Base-by-base conservation (phyloP, 2,329 filamentous ascomycete species). In the Clarireedia homoeocarpa region DNA sequence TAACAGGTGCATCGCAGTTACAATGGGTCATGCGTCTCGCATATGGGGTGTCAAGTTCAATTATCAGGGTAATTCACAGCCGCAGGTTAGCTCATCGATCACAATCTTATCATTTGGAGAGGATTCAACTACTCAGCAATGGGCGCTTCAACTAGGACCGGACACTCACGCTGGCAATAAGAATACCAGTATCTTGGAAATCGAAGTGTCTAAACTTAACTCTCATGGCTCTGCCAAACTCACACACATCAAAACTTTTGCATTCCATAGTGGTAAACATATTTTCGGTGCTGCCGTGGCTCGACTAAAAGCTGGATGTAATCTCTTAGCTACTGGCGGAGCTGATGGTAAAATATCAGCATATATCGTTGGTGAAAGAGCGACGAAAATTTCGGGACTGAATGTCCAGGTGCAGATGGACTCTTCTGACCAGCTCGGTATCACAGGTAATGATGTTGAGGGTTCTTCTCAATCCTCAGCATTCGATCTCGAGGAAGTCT, bases 31-130 rank as follows among this genome's bases (percentile, higher is more conserved):
- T 71, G 73, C 80, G 3, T 95, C 92, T 6, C 82, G 94, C 57
- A 95, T 99, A 62, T 99, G 94, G 94, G 81, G 83, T 47, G 83
- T 96, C 7, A 79, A 80, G 54, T 94, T 96, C 62, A 72, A 84
- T 1, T 65, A 48, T 14, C 40, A 42, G 15, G 38, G 53, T 36
- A 51, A 2, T 20, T 20, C 17, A n/a, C 27, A 47, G 15, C 58
- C 55, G 2, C 53, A 68, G 6, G 59, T 64, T 2, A 30, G 6
- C 5, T 52, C 42, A 2, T 15, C 54, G 26, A 56, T 85, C 17
- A 76, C 75, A 9, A 66, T 95, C 0, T 77, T 89, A 42, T 95
- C 92, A 0, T 88, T 91, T 62, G 90, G 91, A 10, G 91, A 96
- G 71, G 91, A 96, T 71, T 82, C 86, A 7, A 88, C 87, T 5